Evolutionary conservation across 331 rosid species (phyloP).

Genomic region (Acacia concinna): DNA sequence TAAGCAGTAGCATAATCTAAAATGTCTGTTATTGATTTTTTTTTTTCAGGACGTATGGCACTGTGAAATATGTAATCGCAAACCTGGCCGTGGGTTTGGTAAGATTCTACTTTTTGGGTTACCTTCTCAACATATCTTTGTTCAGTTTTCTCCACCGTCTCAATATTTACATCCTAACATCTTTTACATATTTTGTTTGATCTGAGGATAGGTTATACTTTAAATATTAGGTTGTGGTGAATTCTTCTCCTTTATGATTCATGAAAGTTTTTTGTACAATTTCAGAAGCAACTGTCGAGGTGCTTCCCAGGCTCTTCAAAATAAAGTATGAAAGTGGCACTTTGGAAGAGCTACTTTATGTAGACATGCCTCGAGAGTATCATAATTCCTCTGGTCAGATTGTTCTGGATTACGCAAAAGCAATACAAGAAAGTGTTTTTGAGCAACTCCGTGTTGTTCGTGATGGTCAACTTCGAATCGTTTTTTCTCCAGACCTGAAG

Average conservation of each 20-base stretch:
- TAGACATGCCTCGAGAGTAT: slow-evolving; percentile 96
- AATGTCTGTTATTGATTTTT: slow-evolving; percentile 5
- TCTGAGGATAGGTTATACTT: background rate
- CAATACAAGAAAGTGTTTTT: slow-evolving; percentile 92
- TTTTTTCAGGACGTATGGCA: slow-evolving; percentile 85
- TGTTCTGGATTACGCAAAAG: slow-evolving; percentile 90
- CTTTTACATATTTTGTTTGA: background rate
- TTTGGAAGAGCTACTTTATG: slow-evolving; percentile 86
- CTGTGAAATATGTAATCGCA: slow-evolving; percentile 92
- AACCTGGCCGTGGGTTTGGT: slow-evolving; percentile 98
- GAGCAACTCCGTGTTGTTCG: slow-evolving; percentile 99
- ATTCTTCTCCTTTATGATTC: slow-evolving; percentile 24
- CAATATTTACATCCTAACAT: background rate
- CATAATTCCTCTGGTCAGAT: slow-evolving; percentile 92
- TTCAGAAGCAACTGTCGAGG: slow-evolving; percentile 95
- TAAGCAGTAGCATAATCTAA: slow-evolving; percentile 28
- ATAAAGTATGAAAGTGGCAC: slow-evolving; percentile 97
- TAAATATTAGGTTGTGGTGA: slow-evolving; percentile 1
- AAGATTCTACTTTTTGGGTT: slow-evolving; percentile 30
- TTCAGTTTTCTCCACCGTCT: background rate
- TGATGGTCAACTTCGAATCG: slow-evolving; percentile 93
- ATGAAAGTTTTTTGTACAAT: slow-evolving; percentile 13
- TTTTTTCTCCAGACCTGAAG: slow-evolving; percentile 89
- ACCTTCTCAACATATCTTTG: slow-evolving; percentile 1
- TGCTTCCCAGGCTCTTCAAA: slow-evolving; percentile 95